A percentile compares a stretch with the other conserved stretches of the same genome.
Evolutionary conservation across 257 asterid genomes (phyloP).

Genomic region (Solanum rostratum): DNA sequence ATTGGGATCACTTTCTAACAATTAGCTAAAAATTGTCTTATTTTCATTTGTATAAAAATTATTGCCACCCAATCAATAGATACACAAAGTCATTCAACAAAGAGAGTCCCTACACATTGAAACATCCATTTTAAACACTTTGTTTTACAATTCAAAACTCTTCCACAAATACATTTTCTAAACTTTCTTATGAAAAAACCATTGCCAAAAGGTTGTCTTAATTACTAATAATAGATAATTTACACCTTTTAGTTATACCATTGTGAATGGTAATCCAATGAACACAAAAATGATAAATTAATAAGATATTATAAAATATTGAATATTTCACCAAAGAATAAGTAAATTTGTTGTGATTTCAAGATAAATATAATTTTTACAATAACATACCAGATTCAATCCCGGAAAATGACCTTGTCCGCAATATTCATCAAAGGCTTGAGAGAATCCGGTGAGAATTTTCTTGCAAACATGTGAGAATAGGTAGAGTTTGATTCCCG

Average conservation of each 20-base stretch:
- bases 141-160: background rate
- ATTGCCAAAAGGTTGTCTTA: too few relatives aligned
- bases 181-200: too few relatives aligned
- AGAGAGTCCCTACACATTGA: background rate
- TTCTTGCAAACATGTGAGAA: slow-evolving; percentile 58
- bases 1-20: too few relatives aligned
- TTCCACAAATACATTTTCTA: background rate
- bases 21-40: background rate
- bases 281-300: background rate
- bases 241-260: background rate
- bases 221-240: background rate
- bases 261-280: background rate
- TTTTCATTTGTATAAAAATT: background rate
- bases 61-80: background rate
- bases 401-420: slow-evolving; percentile 37
- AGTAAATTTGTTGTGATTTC: background rate
- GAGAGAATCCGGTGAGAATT: slow-evolving; percentile 74
- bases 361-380: background rate
- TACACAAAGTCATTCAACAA: background rate
- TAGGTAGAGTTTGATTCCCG: slow-evolving; percentile 43
- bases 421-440: slow-evolving; percentile 47
- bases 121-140: background rate
- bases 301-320: background rate
- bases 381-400: slow-evolving; percentile 13
- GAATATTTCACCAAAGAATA: background rate